Conservation (phyloP, 176 grass and related monocot species). For the Bolboschoenus planiculmis region DNA sequence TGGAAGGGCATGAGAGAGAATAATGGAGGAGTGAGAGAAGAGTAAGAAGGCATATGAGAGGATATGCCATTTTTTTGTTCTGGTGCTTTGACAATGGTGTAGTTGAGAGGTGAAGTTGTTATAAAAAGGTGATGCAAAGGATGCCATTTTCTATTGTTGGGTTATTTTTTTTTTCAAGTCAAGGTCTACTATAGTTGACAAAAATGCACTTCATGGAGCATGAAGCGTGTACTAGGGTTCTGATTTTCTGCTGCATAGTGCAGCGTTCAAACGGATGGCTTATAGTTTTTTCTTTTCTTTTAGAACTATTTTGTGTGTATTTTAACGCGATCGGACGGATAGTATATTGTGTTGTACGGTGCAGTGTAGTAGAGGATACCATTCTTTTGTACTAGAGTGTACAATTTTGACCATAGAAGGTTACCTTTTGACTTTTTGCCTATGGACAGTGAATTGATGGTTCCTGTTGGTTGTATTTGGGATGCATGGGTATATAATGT, state of each 20-base stretch:
- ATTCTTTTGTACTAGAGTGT: too few species aligned
- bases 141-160: neutral
- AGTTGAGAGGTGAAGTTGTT: neutral
- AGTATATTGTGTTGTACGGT: too few species aligned
- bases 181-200: neutral
- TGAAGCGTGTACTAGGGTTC: neutral
- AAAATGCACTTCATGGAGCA: neutral
- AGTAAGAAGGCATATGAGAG: neutral
- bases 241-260: too few species aligned
- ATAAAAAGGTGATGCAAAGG: neutral
- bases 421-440: neutral
- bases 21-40: neutral
- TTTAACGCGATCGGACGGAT: too few species aligned
- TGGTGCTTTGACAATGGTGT: neutral
- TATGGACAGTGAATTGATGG: neutral
- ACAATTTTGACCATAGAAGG: neutral
- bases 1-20: constrained; percentile 12
- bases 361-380: too few species aligned
- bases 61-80: neutral
- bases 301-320: too few species aligned
- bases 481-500: neutral
- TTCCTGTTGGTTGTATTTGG: neutral
- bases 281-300: too few species aligned
- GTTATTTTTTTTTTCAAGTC: neutral
- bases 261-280: too few species aligned